Evolutionary conservation across 2,329 filamentous ascomycete species (phyloP), one percentile per base, ranked within the genome.

Genomic region (Aschersonia sp.): DNA sequence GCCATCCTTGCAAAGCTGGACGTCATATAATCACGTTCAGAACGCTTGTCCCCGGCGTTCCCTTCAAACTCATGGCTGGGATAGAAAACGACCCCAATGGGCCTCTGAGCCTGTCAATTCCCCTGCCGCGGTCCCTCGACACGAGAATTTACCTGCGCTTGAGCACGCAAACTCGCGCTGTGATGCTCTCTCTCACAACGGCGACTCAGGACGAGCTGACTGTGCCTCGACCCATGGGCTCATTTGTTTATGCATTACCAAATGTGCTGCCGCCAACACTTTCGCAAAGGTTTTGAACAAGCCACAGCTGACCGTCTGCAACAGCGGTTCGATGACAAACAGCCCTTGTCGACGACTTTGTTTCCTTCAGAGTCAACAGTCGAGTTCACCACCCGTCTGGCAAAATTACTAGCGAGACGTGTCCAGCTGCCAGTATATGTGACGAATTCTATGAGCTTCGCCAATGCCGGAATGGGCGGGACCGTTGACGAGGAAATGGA

Each of bases 401-500:
- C 92, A 1, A 92, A 86, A 62, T 74, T 95, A 2, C 66, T 97
- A 11, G 85, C 84, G n/a, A 77, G 79, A 47, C 83, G 78, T 55
- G 76, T 81, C 31, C 70, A 73, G 32, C 76, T 80, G 52, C 88
- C 88, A 1, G 81, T 86, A n/a, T 97, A 95, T 62, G 86, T 97
- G 14, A 86, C 86, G 29, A 94, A 86, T 60, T 95, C 88, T 35
- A 79, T 94, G 57, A 87, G 82, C 54, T 79, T 95, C 52, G 76
- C 77, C 11, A 79, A 73, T 57, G 75, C 81, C 5, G 84, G 82
- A 2, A 76, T 88, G 57, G 87, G 87, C 8, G 84, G 87, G 22
- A 84, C 80, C 0, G 79, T 90, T 6, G 89, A 95, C 60, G 92
- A 97, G 69, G 90, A 97, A 67, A 89, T 95, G 80, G 87, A 90